Base-by-base conservation (phyloP, 257 asterid species). In the Oldenlandia corymbosa region DNA sequence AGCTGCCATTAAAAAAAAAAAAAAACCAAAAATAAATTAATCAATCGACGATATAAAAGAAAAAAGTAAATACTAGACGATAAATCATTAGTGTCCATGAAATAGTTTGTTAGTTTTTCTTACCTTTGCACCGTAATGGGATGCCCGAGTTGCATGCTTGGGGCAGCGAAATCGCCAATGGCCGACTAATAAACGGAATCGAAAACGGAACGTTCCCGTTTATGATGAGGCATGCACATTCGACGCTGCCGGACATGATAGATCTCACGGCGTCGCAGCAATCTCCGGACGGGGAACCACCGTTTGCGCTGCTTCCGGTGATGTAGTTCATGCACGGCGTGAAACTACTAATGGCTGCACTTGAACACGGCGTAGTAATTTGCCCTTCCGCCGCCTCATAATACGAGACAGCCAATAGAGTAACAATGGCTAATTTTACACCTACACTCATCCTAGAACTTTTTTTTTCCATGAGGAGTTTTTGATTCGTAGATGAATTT, bases 181-280 rank as follows among this genome's bases (percentile, higher is more conserved):
- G 74, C 8, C 73, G 68, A 16, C 72, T 86, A 11, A n/a, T n/a
- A n/a, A 88, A 81, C 0, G 96, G 96, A 2, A 88, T 54, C 0
- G 94, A 84, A 18, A 88, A 62, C 0, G 96, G 96, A 2, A 88
- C 87, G 24, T 81, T 88, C n/a, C 96, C 96, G 1, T 90, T 88
- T 13, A 84, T 60, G 1, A 88, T 71, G 4, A 88, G 90, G 49
- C 96, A 88, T 7, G 69, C 73, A 30, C 96, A 88, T 24, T 88
- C 88, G 60, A 80, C 76, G 77, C 84, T 83, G 34, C 58, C 73
- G 8, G 68, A 14, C 77, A 71, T 67, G 26, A 86, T 76, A 14
- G 86, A 68, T n/a, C 73, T 82, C 60, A 88, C 23, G 1, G 92
- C 70, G 13, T 82, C 49, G 82, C 96, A 88, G 78, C 96, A 88